These are phyloP conservation scores for Geum urbanum DNA, from an alignment of 306 rosid species.

Conservation along the genomic window DNA sequence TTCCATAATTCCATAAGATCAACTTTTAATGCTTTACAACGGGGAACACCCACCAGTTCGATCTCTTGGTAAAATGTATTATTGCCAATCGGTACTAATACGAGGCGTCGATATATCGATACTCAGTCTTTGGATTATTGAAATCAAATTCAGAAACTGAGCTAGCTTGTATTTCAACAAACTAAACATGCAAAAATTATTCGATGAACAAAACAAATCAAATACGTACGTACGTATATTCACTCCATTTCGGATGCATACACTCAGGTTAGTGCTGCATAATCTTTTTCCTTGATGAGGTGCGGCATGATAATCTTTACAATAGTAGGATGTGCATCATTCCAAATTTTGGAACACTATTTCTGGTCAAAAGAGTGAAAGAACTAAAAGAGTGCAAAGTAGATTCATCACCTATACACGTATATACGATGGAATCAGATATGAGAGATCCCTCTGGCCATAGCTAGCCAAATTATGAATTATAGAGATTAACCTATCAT, in stretches of 20 bases:
- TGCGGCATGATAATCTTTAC: slow-evolving; percentile 4
- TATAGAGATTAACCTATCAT: neutral
- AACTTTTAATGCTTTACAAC: no score
- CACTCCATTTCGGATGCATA: neutral
- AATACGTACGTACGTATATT: neutral
- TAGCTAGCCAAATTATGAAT: slow-evolving; percentile 3
- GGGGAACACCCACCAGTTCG: no score
- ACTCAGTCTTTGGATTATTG: neutral
- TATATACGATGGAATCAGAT: neutral
- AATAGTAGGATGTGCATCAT: neutral
- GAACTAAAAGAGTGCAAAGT: neutral
- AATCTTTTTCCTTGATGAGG: no score
- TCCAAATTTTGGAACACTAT: neutral
- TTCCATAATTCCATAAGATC: no score
- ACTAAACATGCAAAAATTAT: neutral
- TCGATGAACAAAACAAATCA: neutral
- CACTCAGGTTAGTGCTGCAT: neutral
- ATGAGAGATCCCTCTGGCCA: neutral
- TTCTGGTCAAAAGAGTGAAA: neutral
- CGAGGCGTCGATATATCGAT: no score
- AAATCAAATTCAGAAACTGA: neutral
- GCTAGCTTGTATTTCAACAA: neutral
- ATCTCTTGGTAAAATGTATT: no score
- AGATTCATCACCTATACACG: neutral
- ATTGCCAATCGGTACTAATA: no score